Evolutionary conservation across 495 filamentous ascomycete species (phyloP), one percentile per base, ranked within the genome.

Genomic region (Stereocaulon alpinum): DNA sequence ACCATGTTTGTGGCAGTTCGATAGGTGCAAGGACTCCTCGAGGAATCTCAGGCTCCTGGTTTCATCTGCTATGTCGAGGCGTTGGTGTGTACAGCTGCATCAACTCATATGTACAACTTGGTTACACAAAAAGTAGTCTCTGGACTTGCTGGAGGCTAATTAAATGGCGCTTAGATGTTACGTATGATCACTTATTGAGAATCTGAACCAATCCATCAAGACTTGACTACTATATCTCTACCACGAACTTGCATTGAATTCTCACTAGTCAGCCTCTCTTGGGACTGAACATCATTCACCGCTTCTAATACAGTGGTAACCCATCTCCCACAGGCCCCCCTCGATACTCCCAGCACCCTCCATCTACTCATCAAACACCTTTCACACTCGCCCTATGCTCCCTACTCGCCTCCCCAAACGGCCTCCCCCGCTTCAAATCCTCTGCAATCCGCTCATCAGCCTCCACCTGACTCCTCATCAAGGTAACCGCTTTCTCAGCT

Each of bases 391-490:
- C 51, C 29, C 56, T 55, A 55, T 49, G 37, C 64, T 69, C 71
- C 68, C 69, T 77, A 63, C 77, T 76, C 12, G 80, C 79, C 50
- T 82, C 80, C 34, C 66, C 60, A 59, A 85, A 81, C 20, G 61
- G 74, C 68, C 75, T 75, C 1, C 81, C 80, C 27, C 70, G 66
- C 60, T 69, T 66, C 29, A 85, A 77, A 62, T 71, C 80, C 24
- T 68, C 65, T 6, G 77, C 71, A 63, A 82, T 78, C 63, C 73
- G 74, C 29, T 74, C 72, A 67, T 83, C 80, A 9, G 80, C 81
- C 61, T 71, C 76, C 37, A 78, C 75, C 63, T 79, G 71, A 65
- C 70, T 72, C 22, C 68, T 68, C 70, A 85, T 74, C 45, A 78
- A 63, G 30, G 70, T 72, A 29, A 81, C 49, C 6, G 73, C 76